Base-by-base conservation (phyloP, 1,139 yeast genomes). In the Taiozyma sp. region DNA sequence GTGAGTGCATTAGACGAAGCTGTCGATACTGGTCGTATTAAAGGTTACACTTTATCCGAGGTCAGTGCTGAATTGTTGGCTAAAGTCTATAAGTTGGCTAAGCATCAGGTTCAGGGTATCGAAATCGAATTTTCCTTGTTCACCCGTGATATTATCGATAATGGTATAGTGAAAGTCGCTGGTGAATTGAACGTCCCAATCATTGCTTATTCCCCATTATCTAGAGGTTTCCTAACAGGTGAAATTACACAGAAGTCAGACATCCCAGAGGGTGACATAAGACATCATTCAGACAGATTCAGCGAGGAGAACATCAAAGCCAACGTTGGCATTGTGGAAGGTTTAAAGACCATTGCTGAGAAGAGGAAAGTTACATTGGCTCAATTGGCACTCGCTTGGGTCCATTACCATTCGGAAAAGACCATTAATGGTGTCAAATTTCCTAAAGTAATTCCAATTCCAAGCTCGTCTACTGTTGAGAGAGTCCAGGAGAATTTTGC, bases 151-250 rank as follows among this genome's bases (percentile, higher is more conserved):
- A 76, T 83, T 35, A 62, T 81, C 42, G 55, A 68, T 10, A 80
- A 85, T 60, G 95, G 91, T 1, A 75, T 85, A 22, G 76, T 83
- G 54, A 75, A 73, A 16, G 67, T 72, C 5, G 75, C 80, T 53
- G 71, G 68, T n/a, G 83, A 82, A 53, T 71, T 77, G 41, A 72
- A 71, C n/a, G 76, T 88, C 51, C 85, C 93, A 9, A 71, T 88
- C 40, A 70, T 86, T 54, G 88, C 91, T 29, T 88, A 89, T 68
- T 85, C 95, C 29, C 96, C 96, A 42, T 73, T 89, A 54, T 83
- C 89, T n/a, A 75, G 87, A 61, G 96, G 97, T 1, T 68, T 82
- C 51, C 75, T 89, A 53, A 83, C 95, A 8, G 95, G 93, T 51
- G 56, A 71, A 19, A 76, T 80, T 51, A 77, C 70, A 44, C 64